These are phyloP conservation scores for Acrocalymma vagum DNA, from an alignment of 2,329 filamentous ascomycete species.

Conservation along the genomic window DNA sequence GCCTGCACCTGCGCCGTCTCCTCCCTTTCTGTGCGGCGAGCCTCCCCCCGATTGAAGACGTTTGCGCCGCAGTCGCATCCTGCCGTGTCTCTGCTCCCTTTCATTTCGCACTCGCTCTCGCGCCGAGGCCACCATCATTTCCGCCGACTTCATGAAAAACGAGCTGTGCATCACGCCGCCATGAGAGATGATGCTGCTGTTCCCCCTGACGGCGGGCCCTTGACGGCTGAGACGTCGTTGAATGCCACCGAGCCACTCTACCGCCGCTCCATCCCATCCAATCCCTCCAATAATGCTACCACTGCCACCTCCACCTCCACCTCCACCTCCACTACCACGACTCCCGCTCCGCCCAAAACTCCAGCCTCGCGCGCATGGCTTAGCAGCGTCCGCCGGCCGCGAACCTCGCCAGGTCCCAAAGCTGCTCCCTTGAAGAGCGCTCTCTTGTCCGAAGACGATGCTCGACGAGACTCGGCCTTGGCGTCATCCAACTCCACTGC, in stretches of 20 bases:
- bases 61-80: constrained; percentile 23
- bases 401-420: constrained; percentile 46
- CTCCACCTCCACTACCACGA: constrained; percentile 3
- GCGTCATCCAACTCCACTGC: constrained; percentile 45
- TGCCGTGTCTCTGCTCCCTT: constrained; percentile 25
- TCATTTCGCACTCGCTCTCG: constrained; percentile 37
- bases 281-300: constrained; percentile 5
- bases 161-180: constrained; percentile 34
- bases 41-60: no score
- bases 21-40: neutral
- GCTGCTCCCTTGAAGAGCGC: constrained; percentile 39
- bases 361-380: constrained; percentile 46
- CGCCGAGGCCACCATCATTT: constrained; percentile 32
- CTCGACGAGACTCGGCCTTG: constrained; percentile 51
- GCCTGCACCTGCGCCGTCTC: no score
- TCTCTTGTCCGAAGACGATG: constrained; percentile 41
- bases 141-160: constrained; percentile 37
- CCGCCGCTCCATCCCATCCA: constrained; percentile 8
- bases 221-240: no score
- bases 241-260: constrained; percentile 20
- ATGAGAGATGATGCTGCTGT: constrained; percentile 42
- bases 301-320: constrained; percentile 5
- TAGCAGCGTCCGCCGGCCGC: constrained; percentile 45
- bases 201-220: constrained; percentile 30
- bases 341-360: constrained; percentile 21